Evolutionary conservation across 2,329 filamentous ascomycete genomes (phyloP).

Genomic region (Botryotinia calthae): DNA sequence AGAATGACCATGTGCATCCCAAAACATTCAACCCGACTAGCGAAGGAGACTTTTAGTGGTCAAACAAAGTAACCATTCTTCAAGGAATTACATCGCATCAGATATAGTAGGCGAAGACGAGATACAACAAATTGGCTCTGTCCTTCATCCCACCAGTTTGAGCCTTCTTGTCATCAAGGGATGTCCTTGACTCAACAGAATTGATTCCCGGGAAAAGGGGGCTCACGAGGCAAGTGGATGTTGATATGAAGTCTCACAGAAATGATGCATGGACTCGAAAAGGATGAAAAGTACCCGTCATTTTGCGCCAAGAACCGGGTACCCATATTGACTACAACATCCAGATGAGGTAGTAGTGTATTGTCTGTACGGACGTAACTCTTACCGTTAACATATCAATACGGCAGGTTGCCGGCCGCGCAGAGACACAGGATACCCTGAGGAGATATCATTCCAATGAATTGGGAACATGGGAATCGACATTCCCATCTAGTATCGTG

Average conservation of each 20-base stretch:
- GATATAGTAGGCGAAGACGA: constrained; percentile 20
- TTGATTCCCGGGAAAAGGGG: background rate
- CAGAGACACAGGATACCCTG: constrained; percentile 13
- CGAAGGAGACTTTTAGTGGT: constrained; percentile 15
- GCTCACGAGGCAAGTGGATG: constrained; percentile 16
- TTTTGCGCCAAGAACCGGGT: constrained; percentile 19
- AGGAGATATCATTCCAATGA: constrained; percentile 2
- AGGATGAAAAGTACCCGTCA: constrained; percentile 15
- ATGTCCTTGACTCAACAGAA: constrained; percentile 4
- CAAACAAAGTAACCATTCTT: background rate
- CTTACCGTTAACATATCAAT: constrained; percentile 21
- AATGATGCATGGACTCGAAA: constrained; percentile 3
- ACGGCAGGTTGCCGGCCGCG: constrained; percentile 13
- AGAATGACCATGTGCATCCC: constrained; percentile 13
- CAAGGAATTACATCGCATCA: constrained; percentile 15
- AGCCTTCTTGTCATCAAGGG: constrained; percentile 6
- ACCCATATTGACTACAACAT: constrained; percentile 19
- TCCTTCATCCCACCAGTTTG: background rate
- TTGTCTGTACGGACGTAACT: constrained; percentile 20
- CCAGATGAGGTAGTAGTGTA: background rate
- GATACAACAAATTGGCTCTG: constrained; percentile 1
- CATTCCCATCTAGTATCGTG: background rate
- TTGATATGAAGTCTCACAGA: constrained; percentile 12
- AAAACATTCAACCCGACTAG: constrained; percentile 16
- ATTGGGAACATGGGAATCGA: constrained; percentile 3